These are phyloP conservation scores for Ricinus communis DNA, from an alignment of 345 rosid species.

Conservation along the genomic window DNA sequence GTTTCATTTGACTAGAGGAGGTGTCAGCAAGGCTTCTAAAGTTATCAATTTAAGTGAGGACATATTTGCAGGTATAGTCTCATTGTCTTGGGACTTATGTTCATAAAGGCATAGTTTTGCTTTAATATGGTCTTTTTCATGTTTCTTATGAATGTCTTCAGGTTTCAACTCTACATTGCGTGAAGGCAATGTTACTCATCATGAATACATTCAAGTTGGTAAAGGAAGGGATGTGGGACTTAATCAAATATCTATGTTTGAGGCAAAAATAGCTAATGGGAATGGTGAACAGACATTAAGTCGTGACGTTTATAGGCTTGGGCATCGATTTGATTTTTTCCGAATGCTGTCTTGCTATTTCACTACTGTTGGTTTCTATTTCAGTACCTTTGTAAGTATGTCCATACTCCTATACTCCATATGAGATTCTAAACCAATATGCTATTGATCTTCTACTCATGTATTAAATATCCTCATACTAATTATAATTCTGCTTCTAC, in stretches of 20 bases:
- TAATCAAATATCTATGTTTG: slow-evolving; percentile 96
- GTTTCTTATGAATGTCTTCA: slow-evolving; percentile 22
- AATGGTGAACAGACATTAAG: slow-evolving; percentile 98
- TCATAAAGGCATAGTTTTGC: neutral
- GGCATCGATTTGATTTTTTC: slow-evolving; percentile 97
- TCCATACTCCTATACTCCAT: slow-evolving; percentile 1
- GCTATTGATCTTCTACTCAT: slow-evolving; percentile 5
- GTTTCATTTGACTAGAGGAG: slow-evolving; percentile 97
- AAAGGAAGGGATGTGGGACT: slow-evolving; percentile 99
- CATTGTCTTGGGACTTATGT: neutral
- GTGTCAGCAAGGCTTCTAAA: slow-evolving; percentile 96
- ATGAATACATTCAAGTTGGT: slow-evolving; percentile 98
- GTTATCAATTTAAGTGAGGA: slow-evolving; percentile 97
- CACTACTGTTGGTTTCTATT: slow-evolving; percentile 95
- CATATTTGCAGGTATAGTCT: slow-evolving; percentile 74
- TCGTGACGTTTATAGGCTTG: slow-evolving; percentile 93
- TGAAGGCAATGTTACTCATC: slow-evolving; percentile 99
- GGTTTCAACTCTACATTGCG: slow-evolving; percentile 99
- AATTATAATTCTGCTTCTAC: slow-evolving; percentile 18
- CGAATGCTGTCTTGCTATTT: slow-evolving; percentile 96
- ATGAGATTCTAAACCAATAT: neutral
- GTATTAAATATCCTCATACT: neutral
- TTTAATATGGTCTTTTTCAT: neutral
- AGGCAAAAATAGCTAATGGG: slow-evolving; percentile 97
- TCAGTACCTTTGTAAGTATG: slow-evolving; percentile 90